Percentiles rank a stretch among this genome's conserved stretches.
phyloP scores from a whole-genome alignment of 805 yeast genomes.

The Pachysolen tannophilus region DNA sequence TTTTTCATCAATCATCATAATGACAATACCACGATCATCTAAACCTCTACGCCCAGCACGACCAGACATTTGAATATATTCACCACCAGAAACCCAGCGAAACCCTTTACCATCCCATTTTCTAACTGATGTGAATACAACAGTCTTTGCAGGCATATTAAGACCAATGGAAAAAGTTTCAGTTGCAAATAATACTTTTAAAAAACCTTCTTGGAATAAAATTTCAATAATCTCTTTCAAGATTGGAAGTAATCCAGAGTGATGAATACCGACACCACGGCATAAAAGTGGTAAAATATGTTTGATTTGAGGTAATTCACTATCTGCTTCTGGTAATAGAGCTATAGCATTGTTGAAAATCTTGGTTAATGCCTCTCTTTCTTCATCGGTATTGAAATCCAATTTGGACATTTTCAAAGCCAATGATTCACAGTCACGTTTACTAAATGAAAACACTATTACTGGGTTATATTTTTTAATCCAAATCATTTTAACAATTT shows the following conservation, averaged over 20 bases:
- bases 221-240: slow-evolving; percentile 93
- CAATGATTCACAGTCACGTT: slow-evolving; percentile 90
- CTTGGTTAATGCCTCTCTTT: slow-evolving; percentile 82
- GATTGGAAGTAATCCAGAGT: slow-evolving; percentile 91
- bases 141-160: slow-evolving; percentile 99
- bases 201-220: slow-evolving; percentile 90
- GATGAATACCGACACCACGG: slow-evolving; percentile 98
- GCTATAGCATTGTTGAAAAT: slow-evolving; percentile 88
- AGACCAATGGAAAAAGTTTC: slow-evolving; percentile 98
- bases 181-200: slow-evolving; percentile 93
- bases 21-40: slow-evolving; percentile 98
- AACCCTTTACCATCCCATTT: slow-evolving; percentile 98
- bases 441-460: slow-evolving; percentile 95
- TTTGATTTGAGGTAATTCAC: slow-evolving; percentile 89
- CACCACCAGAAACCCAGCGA: slow-evolving; percentile 99
- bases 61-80: slow-evolving; percentile 98
- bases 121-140: slow-evolving; percentile 93
- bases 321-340: slow-evolving; percentile 81
- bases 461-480: slow-evolving; percentile 94
- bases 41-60: slow-evolving; percentile 99
- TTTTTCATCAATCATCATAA: slow-evolving; percentile 98
- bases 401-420: slow-evolving; percentile 94
- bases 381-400: slow-evolving; percentile 91
- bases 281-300: slow-evolving; percentile 81
- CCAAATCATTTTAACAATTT: slow-evolving; percentile 97